Conservation (phyloP, 2,329 filamentous ascomycete genomes). For the Bipolaris sorokiniana region DNA sequence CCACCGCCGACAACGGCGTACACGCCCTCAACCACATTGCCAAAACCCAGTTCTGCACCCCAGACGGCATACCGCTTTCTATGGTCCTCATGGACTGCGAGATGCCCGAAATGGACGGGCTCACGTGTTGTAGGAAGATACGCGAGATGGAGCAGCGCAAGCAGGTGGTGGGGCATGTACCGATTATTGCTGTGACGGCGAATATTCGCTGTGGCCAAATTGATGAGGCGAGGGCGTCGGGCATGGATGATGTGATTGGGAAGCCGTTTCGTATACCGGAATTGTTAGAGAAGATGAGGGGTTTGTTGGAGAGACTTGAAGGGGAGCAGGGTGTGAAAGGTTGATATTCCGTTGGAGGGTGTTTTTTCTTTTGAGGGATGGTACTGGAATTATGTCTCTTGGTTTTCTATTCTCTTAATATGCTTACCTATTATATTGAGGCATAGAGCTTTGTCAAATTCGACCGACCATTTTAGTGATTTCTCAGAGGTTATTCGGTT, state of each 20-base stretch:
- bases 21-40: constrained; percentile 36
- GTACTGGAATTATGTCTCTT: background rate
- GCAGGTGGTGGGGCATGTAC: constrained; percentile 35
- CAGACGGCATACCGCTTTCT: constrained; percentile 29
- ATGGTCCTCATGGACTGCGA: constrained; percentile 48
- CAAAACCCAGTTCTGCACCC: constrained; percentile 23
- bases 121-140: constrained; percentile 43
- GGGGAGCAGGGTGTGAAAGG: background rate
- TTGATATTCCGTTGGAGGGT: background rate
- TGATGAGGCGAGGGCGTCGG: constrained; percentile 34
- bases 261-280: constrained; percentile 47
- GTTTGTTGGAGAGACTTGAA: background rate
- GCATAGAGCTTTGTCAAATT: too few relatives aligned
- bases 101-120: constrained; percentile 50
- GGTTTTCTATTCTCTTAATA: background rate
- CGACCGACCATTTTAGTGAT: too few relatives aligned
- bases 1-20: constrained; percentile 44
- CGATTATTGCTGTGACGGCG: constrained; percentile 47
- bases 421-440: too few relatives aligned
- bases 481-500: too few relatives aligned
- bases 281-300: constrained; percentile 13
- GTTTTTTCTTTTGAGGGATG: background rate
- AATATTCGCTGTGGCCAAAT: constrained; percentile 47
- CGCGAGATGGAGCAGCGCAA: constrained; percentile 36
- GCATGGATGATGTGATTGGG: constrained; percentile 46